Conservation (phyloP, 257 asterid genomes). For the Penstemon barbatus region DNA sequence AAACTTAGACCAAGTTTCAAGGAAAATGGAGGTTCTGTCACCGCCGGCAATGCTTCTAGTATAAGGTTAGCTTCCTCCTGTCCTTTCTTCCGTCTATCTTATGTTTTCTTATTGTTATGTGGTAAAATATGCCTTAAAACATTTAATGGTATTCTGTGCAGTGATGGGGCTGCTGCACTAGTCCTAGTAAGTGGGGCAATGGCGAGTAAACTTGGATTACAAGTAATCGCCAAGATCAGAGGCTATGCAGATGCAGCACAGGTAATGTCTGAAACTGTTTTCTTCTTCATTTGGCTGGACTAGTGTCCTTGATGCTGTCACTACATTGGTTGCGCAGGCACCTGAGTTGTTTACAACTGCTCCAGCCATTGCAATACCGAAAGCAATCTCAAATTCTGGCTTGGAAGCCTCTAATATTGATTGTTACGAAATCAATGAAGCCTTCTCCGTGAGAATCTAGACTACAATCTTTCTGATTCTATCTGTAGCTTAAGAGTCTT, state of each 20-base stretch:
- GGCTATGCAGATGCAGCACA: slow-evolving; percentile 98
- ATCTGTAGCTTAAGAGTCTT: slow-evolving; percentile 11
- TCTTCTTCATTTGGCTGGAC: slow-evolving; percentile 11
- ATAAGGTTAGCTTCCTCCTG: slow-evolving; percentile 60
- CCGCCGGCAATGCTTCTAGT: slow-evolving; percentile 97
- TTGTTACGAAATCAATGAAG: slow-evolving; percentile 89
- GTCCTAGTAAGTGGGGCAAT: slow-evolving; percentile 85
- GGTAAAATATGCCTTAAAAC: neutral
- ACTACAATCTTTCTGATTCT: neutral
- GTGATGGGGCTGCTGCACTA: slow-evolving; percentile 97
- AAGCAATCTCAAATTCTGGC: slow-evolving; percentile 79
- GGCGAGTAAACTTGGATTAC: slow-evolving; percentile 72
- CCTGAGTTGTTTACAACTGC: slow-evolving; percentile 93
- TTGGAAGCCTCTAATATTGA: slow-evolving; percentile 70
- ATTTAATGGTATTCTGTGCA: slow-evolving; percentile 29
- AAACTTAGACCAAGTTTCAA: slow-evolving; percentile 89
- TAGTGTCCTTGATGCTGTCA: slow-evolving; percentile 21
- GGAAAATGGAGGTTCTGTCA: slow-evolving; percentile 82
- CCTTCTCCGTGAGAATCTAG: slow-evolving; percentile 73
- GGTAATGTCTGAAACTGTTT: slow-evolving; percentile 39
- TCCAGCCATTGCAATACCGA: slow-evolving; percentile 95
- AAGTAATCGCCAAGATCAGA: slow-evolving; percentile 72
- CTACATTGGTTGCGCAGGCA: slow-evolving; percentile 58
- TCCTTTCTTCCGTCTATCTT: slow-evolving; percentile 16
- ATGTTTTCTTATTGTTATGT: neutral